A percentile compares a stretch with the other conserved stretches of the same genome.
Conservation (phyloP, 257 asterid species). For the Solanum pinnatisectum region DNA sequence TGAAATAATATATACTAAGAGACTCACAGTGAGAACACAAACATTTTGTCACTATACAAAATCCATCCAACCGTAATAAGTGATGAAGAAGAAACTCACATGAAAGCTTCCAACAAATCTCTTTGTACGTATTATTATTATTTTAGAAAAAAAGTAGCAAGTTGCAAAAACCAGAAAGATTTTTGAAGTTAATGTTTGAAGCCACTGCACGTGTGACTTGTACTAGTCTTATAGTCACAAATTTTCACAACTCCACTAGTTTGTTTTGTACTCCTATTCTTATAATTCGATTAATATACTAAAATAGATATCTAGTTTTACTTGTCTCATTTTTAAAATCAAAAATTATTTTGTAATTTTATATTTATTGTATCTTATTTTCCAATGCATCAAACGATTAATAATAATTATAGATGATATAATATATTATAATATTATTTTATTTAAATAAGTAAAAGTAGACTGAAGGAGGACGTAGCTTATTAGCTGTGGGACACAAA, state of each 20-base stretch:
- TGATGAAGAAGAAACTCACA: conserved; percentile 5
- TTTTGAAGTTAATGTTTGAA: conserved; percentile 8
- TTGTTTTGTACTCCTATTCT: conserved; percentile 1
- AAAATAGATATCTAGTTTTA: neutral
- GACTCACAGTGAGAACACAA: neutral
- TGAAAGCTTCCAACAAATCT: conserved; percentile 4
- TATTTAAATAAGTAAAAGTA: no score
- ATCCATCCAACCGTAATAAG: neutral
- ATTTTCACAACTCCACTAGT: neutral
- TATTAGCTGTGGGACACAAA: conserved; percentile 24
- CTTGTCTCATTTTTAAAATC: no score
- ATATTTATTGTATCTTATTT: no score
- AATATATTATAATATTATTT: no score
- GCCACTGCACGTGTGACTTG: conserved; percentile 63
- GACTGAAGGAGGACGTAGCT: fast-evolving
- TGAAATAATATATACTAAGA: neutral
- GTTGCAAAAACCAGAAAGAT: neutral
- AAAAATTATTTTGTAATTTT: no score
- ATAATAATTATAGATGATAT: no score
- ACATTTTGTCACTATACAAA: neutral
- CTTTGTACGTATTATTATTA: neutral
- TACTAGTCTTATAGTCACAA: conserved; percentile 8
- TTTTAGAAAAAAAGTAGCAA: neutral
- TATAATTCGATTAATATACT: neutral
- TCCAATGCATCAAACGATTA: no score